Base-by-base conservation (phyloP, 2,329 filamentous ascomycete genomes). In the Sphaerulina musiva region DNA sequence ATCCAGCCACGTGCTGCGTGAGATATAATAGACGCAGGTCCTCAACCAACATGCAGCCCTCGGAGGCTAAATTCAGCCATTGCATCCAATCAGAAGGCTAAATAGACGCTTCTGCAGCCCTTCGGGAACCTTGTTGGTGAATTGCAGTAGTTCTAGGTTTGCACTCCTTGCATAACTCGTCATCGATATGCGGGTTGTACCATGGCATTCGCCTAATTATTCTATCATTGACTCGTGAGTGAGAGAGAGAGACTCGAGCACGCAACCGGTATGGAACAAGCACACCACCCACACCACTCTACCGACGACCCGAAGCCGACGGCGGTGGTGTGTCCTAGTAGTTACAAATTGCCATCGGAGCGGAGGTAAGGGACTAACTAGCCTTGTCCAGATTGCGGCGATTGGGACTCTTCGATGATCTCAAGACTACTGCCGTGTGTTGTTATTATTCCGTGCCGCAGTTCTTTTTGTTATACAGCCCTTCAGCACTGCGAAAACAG, bases 391-490 rank as follows among this genome's bases (percentile, higher is more conserved):
- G 20, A 20, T 20, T 12, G 8, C 8, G 2, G 32, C 11, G 32
- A 12, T 55, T 48, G 48, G 38, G 26, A 31, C 40, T 39, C 11
- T 45, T 52, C 49, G 38, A 56, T 56, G 54, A 56, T 48, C 49
- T 56, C 54, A 56, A 56, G 38, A 56, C 50, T 53, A 31, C n/a
- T 46, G 29, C 20, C 40, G 42, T n/a, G 8, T 29, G 48, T 26
- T 51, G 48, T 40, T 45, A 31, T 38, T 51, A 31, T 43, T 31
- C 20, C 20, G 20, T 20, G 20, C 20, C 20, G 20, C 20, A 20
- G 20, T 2, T 20, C 20, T 2, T 20, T 20, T 20, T 20, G 20
- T 20, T 20, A 20, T 20, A 20, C 20, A 20, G 20, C 20, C 20
- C 20, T 20, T 20, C 2, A 20, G 20, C 20, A 20, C 20, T 20